Percentiles rank a stretch among this genome's conserved stretches.
These are phyloP conservation scores for Pseudocercospora pini-densiflorae DNA, from an alignment of 2,329 filamentous ascomycete species.

Conservation along the genomic window DNA sequence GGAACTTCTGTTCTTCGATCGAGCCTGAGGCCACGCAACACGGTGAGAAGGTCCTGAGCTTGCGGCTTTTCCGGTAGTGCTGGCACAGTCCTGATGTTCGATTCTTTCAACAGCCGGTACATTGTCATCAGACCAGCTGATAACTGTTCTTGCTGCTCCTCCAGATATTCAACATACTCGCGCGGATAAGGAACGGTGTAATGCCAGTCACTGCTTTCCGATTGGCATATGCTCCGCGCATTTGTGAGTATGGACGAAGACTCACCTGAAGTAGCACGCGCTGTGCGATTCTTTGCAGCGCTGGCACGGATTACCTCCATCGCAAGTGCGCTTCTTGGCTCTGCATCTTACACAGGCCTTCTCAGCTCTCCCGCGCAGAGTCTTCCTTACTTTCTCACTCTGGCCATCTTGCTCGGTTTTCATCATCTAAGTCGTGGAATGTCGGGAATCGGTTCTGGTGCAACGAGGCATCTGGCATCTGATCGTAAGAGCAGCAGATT, in stretches of 20 bases:
- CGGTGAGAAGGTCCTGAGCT: slow-evolving; percentile 26
- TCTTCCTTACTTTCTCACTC: slow-evolving; percentile 29
- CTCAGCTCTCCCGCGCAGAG: slow-evolving; percentile 23
- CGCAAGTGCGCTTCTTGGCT: slow-evolving; percentile 30
- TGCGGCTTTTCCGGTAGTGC: slow-evolving; percentile 26
- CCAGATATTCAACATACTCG: slow-evolving; percentile 30
- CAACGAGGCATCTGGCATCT: background rate
- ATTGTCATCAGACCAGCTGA: slow-evolving; percentile 26
- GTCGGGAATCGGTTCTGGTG: background rate
- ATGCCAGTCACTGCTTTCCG: slow-evolving; percentile 25
- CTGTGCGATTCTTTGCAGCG: slow-evolving; percentile 30
- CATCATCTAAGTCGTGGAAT: slow-evolving; percentile 15
- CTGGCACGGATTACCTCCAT: slow-evolving; percentile 27
- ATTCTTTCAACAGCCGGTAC: slow-evolving; percentile 28
- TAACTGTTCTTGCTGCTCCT: slow-evolving; percentile 29
- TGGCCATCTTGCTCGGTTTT: slow-evolving; percentile 24
- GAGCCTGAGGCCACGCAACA: slow-evolving; percentile 20
- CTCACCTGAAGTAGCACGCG: slow-evolving; percentile 31
- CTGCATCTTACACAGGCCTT: slow-evolving; percentile 32
- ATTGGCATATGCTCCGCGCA: background rate
- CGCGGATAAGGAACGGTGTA: slow-evolving; percentile 30
- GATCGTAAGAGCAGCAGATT: background rate
- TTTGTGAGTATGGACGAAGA: background rate
- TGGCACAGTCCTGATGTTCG: slow-evolving; percentile 27
- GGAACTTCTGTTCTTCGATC: slow-evolving; percentile 4